Percentiles rank a stretch among this genome's conserved stretches.
Evolutionary conservation across 2,329 filamentous ascomycete genomes (phyloP).

Genomic region (Aspergillus sp.): DNA sequence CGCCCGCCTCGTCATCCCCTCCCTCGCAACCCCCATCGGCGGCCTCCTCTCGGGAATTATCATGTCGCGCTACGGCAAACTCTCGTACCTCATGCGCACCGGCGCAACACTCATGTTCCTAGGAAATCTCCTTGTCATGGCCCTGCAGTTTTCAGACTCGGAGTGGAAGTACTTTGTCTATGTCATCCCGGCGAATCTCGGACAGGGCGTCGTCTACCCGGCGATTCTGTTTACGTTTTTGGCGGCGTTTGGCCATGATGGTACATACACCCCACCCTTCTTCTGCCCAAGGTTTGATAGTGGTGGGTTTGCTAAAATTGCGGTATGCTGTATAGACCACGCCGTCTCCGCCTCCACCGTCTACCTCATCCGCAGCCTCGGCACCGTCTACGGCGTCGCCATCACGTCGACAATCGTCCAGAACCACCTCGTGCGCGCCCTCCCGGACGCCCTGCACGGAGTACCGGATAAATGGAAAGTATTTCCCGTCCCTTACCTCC

Average conservation of each 20-base stretch:
- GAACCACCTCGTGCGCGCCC: constrained; percentile 60
- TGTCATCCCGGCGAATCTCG: constrained; percentile 52
- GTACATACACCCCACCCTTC: constrained; percentile 45
- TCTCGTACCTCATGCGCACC: constrained; percentile 46
- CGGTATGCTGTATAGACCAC: constrained; percentile 53
- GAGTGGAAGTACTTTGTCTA: constrained; percentile 52
- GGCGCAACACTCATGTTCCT: constrained; percentile 51
- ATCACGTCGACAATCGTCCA: constrained; percentile 66
- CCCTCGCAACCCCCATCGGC: constrained; percentile 50
- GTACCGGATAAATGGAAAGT: constrained; percentile 64
- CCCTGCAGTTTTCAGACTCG: constrained; percentile 47
- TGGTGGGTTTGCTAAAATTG: no score
- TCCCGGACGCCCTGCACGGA: constrained; percentile 59
- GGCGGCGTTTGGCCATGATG: constrained; percentile 65
- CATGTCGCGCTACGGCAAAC: constrained; percentile 54
- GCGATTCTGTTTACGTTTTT: constrained; percentile 64
- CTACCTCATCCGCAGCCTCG: constrained; percentile 67
- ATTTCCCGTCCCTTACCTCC: constrained; percentile 34
- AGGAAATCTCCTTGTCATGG: constrained; percentile 48
- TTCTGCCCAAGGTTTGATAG: no score
- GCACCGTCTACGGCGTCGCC: constrained; percentile 68
- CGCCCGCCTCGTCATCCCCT: constrained; percentile 50
- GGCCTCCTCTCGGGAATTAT: constrained; percentile 51
- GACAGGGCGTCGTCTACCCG: constrained; percentile 53
- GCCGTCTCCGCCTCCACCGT: constrained; percentile 66